phyloP scores from a whole-genome alignment of 768 basidiomycete species.

The Leccinum incarnatum region DNA sequence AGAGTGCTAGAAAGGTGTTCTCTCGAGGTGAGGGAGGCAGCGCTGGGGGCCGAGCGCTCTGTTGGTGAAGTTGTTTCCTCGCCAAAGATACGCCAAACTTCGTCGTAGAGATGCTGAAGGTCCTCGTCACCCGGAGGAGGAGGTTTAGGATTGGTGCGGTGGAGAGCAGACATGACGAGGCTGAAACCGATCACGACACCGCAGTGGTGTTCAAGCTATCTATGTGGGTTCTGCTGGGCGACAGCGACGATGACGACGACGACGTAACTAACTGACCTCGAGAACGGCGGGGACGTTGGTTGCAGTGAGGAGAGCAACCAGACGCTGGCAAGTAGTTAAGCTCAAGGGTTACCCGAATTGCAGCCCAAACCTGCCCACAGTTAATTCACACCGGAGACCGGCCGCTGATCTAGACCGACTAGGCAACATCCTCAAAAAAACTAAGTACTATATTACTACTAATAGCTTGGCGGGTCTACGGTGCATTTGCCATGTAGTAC shows the following conservation, averaged over 20 bases:
- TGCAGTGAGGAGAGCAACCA: not conserved
- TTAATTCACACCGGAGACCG: slow-evolving; percentile 3
- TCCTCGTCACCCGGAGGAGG: slow-evolving; percentile 62
- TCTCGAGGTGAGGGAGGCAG: slow-evolving; percentile 16
- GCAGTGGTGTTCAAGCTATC: not conserved
- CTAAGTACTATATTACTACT: too few relatives aligned
- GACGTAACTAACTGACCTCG: not conserved
- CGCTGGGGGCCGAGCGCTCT: slow-evolving; percentile 23
- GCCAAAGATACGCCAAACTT: slow-evolving; percentile 67
- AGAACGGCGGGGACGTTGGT: not conserved
- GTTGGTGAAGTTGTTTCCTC: slow-evolving; percentile 41
- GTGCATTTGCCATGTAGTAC: not conserved
- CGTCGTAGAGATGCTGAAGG: slow-evolving; percentile 70
- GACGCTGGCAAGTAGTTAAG: slow-evolving; percentile 1
- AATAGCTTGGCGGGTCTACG: too few relatives aligned
- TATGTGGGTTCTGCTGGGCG: not conserved
- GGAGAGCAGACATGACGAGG: slow-evolving; percentile 36
- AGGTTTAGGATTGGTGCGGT: slow-evolving; percentile 31
- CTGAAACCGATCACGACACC: slow-evolving; percentile 9
- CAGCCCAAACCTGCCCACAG: not conserved
- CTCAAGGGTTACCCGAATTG: not conserved
- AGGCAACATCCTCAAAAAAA: not conserved
- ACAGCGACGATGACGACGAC: not conserved
- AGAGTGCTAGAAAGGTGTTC: slow-evolving; percentile 20
- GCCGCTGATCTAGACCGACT: not conserved